phyloP scores from a whole-genome alignment of 768 basidiomycete genomes.

The Pleurotus cornucopiae region DNA sequence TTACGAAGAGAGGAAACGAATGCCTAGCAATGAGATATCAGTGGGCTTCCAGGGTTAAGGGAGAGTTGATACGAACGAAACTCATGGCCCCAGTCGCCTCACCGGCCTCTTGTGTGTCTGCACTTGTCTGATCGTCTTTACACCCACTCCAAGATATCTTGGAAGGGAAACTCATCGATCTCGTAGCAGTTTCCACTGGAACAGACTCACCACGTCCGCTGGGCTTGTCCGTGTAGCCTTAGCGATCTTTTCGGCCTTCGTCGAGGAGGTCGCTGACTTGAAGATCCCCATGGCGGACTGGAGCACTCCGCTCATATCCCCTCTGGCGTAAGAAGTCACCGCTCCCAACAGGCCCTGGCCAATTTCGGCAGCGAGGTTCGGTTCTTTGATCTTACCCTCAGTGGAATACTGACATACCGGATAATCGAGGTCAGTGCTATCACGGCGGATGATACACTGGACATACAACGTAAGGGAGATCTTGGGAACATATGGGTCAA shows the following conservation, averaged over 20 bases:
- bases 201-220: slow-evolving; percentile 76
- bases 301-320: slow-evolving; percentile 79
- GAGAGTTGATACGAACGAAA: slow-evolving; percentile 40
- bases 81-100: slow-evolving; percentile 78
- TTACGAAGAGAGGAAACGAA: slow-evolving; percentile 55
- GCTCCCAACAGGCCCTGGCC: slow-evolving; percentile 83
- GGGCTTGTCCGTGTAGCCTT: slow-evolving; percentile 68
- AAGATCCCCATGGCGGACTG: slow-evolving; percentile 69
- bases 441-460: not conserved
- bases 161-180: not conserved
- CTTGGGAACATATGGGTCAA: slow-evolving; percentile 26
- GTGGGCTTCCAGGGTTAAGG: not conserved
- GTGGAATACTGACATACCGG: slow-evolving; percentile 71
- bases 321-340: slow-evolving; percentile 68
- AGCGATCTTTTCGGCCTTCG: slow-evolving; percentile 59
- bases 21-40: slow-evolving; percentile 30
- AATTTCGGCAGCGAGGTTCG: slow-evolving; percentile 82
- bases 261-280: slow-evolving; percentile 66
- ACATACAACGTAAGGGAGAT: slow-evolving; percentile 64
- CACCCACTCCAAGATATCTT: slow-evolving; percentile 85
- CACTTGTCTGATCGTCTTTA: slow-evolving; percentile 77
- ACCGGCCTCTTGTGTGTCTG: slow-evolving; percentile 68
- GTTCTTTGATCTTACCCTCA: slow-evolving; percentile 93
- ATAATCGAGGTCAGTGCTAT: not conserved
- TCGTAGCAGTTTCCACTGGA: not conserved